phyloP scores from a whole-genome alignment of 2,329 filamentous ascomycete genomes.

The Penicillium sp. region DNA sequence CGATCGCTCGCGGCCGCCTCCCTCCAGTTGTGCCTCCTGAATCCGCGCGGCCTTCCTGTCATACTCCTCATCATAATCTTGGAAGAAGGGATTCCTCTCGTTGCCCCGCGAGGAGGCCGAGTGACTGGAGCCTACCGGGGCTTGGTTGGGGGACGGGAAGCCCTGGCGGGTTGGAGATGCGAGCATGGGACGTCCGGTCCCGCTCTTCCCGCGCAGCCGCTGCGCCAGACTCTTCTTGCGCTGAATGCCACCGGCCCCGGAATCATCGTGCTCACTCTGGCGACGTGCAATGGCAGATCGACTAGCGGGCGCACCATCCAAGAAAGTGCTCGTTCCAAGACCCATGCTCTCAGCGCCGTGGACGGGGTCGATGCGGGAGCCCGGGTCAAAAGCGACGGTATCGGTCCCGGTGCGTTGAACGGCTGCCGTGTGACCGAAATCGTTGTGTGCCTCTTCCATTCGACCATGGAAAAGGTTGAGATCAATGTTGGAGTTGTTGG shows the following conservation, averaged over 20 bases:
- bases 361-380: constrained; percentile 67
- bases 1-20: constrained; percentile 44
- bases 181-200: constrained; percentile 57
- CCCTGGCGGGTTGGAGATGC: constrained; percentile 53
- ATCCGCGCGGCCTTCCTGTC: constrained; percentile 65
- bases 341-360: constrained; percentile 84
- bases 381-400: constrained; percentile 64
- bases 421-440: constrained; percentile 61
- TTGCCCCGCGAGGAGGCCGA: constrained; percentile 39
- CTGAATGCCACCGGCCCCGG: constrained; percentile 62
- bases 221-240: constrained; percentile 96
- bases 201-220: constrained; percentile 79
- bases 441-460: constrained; percentile 81
- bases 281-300: constrained; percentile 74
- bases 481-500: constrained; percentile 77
- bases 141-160: constrained; percentile 28
- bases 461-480: constrained; percentile 85
- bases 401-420: constrained; percentile 38
- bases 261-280: constrained; percentile 66
- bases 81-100: constrained; percentile 77
- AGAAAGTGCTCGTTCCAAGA: constrained; percentile 89
- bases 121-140: constrained; percentile 32
- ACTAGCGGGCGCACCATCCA: constrained; percentile 89
- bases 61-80: constrained; percentile 71
- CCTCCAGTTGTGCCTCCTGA: constrained; percentile 45